Evolutionary conservation across 1,284 basidiomycete genomes (phyloP), one percentile per base, ranked within the genome.

Genomic region (Cryptococcus deneoformans): DNA sequence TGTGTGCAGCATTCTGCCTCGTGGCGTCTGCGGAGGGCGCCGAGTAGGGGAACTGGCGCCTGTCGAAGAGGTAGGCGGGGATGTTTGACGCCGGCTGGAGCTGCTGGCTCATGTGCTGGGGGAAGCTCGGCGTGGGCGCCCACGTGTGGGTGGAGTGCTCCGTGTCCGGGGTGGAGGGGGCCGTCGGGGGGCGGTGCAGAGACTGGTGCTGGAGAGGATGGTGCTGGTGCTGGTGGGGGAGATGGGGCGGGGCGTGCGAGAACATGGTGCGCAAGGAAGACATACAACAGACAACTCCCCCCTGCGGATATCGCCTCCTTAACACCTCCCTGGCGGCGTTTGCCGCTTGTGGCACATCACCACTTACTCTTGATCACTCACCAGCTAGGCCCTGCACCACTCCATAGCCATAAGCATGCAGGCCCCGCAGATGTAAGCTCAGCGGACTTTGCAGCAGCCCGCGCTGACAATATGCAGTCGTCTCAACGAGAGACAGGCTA

Each of bases 401-500:
- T 14, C 7, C 20, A 47, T 29, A 34, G 46, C 10, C 14, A 11
- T 10, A 47, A 29, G 29, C 16, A 68, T 68, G 67, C 67, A 68
- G 46, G 67, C 67, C n/a, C 67, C 67, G 20, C 58, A 62, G 16
- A 55, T 68, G 67, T 68, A 50, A 51, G 64, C 24, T 14, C 9
- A 24, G 16, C 7, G 20, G 39, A 45, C 46, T 42, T 16, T 42
- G 29, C 12, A 5, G 34, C n/a, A 47, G 7, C 20, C 29, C 34
- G 7, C 43, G 34, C 10, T 14, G n/a, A 36, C 20, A 14, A 46
- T 4, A 9, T 7, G 40, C 54, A 69, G 75, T 42, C 70, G 70
- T 39, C 58, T 75, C 52, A 76, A 78, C 55, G 71, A 73, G 53
- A 64, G 71, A 35, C 68, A 72, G 44, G 57, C 66, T 6, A 71